Evolutionary conservation across 805 yeast species (phyloP), one percentile per base, ranked within the genome.

Genomic region (Cyberlindnera samutprakarnensis): DNA sequence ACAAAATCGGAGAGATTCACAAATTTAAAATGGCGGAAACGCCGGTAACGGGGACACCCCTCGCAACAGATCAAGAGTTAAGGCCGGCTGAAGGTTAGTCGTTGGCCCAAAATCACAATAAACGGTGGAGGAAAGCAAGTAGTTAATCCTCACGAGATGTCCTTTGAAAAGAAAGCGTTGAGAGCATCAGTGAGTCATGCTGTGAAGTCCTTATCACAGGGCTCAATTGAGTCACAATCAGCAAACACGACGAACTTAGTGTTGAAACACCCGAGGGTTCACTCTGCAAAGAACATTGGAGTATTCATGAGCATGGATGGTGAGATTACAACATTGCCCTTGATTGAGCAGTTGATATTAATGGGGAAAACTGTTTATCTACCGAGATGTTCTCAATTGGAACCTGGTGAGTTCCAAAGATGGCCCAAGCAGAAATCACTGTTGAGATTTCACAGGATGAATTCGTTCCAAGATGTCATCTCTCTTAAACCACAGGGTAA

Each of bases 271-370:
- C 32, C 53, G 0, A 59, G 53, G 25, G 77, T 75, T 43, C 41
- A 51, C 32, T 31, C 41, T 0, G 72, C 87, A 1, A 44, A 47
- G 8, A 61, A 52, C 4, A 52, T 87, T 2, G 95, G 80, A 0
- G 49, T 85, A 19, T 88, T 73, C 47, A 72, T 87, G 82, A 75
- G 71, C 51, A 79, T 88, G 87, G 85, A 79, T 2, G 42, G 56
- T 14, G 96, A 88, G 54, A 61, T 82, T 2, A 70, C 70, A 35
- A 87, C 96, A 0, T 45, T 53, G 8, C 51, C 50, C 1, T 54
- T 87, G 9, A 70, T 88, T 3, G 43, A 60, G 27, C 38, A 60
- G 13, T 71, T 83, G 8, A 75, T 81, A 34, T 48, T 48, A 1
- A 54, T 61, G 30, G 59, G 64, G 2, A 79, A 78, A 39, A 31